These are phyloP conservation scores for Nymphaea thermarum DNA, from an alignment of 164 flowering plant species.

Conservation along the genomic window DNA sequence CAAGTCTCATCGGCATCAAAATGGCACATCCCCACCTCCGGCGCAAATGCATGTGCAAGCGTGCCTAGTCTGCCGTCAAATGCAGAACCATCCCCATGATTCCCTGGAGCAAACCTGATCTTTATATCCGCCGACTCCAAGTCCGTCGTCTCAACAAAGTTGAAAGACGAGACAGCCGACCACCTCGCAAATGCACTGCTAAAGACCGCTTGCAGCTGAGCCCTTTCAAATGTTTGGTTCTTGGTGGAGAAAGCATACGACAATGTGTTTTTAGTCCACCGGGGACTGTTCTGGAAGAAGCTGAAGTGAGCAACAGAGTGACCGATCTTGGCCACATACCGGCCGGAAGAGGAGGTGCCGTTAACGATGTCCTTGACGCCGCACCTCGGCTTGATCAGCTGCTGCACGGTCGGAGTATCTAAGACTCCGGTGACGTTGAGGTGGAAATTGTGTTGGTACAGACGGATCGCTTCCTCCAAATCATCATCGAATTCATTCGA, in stretches of 20 bases:
- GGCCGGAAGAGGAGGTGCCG: conserved; percentile 10
- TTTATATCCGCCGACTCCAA: conserved; percentile 34
- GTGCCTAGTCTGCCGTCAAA: conserved; percentile 64
- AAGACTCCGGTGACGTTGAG: conserved; percentile 46
- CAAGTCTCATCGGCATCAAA: conserved; percentile 54
- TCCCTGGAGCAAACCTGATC: conserved; percentile 43
- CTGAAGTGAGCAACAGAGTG: conserved; percentile 29
- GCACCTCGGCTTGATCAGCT: conserved; percentile 47
- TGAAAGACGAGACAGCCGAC: conserved; percentile 46
- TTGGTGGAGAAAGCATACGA: conserved; percentile 41
- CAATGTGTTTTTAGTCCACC: conserved; percentile 27
- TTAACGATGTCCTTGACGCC: conserved; percentile 41
- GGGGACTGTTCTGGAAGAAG: conserved; percentile 33
- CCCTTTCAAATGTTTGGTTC: conserved; percentile 13
- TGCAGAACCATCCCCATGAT: conserved; percentile 73
- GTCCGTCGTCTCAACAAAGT: conserved; percentile 22
- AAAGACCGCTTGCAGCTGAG: conserved; percentile 22
- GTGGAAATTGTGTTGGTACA: conserved; percentile 26
- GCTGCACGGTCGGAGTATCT: conserved; percentile 33
- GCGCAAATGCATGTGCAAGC: conserved; percentile 65
- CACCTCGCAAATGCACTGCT: conserved; percentile 46
- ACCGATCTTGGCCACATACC: neutral
- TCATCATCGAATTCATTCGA: conserved; percentile 15
- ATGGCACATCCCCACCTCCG: conserved; percentile 52
- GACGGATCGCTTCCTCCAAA: conserved; percentile 16